Base-by-base conservation (phyloP, 176 grass and related monocot genomes). In the Carex parvula region DNA sequence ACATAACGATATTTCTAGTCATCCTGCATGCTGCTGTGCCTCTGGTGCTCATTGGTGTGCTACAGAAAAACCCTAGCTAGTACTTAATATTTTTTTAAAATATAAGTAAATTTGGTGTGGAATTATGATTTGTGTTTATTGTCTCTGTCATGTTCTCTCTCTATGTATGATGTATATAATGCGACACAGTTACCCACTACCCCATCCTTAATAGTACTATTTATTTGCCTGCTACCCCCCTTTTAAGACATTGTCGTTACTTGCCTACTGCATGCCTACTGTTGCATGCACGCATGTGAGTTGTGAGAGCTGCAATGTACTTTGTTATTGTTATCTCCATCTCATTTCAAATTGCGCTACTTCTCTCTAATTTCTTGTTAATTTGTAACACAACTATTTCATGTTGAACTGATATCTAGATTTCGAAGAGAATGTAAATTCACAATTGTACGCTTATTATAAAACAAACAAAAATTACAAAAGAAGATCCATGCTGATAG, bases 121-220 rank as follows among this genome's bases (percentile, higher is more conserved):
- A 63, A n/a, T 62, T 62, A 64, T 62, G 79, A 81, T 64, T 17
- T 48, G 55, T 81, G 32, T 44, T 81, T 26, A 64, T 22, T 64
- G 58, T 63, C 46, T 61, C 48, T 63, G 18, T 77, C 33, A 57
- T n/a, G 80, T 58, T 80, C 74, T 72, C 35, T 84, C 81, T 55
- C 63, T 84, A 42, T 59, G 53, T 30, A 61, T 80, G 77, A 61
- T 80, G 29, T 80, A 80, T 18, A 80, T 80, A 61, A 80, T 80
- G 77, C 77, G 55, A 80, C 15, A 6, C 21, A 24, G 77, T 80
- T 80, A 17, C 63, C 14, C 48, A 52, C 8, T 50, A 24, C 15
- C 37, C 66, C 53, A 4, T 35, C 74, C 60, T 86, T 52, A 65
- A 65, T 57, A 86, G 20, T 81, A 70, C 73, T 86, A 44, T 86